Conservation (phyloP, 495 filamentous ascomycete genomes). For the Penicillium riverlandense region DNA sequence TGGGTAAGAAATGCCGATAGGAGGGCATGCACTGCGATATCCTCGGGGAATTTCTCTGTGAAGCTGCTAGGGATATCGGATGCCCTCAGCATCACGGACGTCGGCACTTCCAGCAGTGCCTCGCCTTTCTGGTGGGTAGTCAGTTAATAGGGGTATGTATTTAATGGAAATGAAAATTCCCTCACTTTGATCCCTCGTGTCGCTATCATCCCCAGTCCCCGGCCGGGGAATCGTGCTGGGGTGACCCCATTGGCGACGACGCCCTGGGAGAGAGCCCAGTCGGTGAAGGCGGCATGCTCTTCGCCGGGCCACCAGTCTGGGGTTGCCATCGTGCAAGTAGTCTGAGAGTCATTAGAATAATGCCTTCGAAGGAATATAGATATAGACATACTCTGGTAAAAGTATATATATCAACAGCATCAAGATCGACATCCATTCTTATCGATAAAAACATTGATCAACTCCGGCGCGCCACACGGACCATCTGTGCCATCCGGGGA, state of each 20-base stretch:
- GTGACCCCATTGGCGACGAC: conserved; percentile 53
- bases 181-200: conserved; percentile 55
- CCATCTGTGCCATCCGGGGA: conserved; percentile 14
- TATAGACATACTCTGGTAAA: not conserved
- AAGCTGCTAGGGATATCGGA: conserved; percentile 48
- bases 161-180: conserved; percentile 14
- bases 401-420: not conserved
- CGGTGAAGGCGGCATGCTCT: conserved; percentile 44
- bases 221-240: conserved; percentile 52
- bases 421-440: not conserved
- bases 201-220: conserved; percentile 70
- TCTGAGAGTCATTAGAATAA: too few relatives aligned
- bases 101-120: conserved; percentile 56
- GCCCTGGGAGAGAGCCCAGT: conserved; percentile 55
- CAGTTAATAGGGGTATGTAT: not conserved
- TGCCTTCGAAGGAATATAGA: not conserved
- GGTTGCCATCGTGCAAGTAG: conserved; percentile 13
- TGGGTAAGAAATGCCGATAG: conserved; percentile 64
- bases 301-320: conserved; percentile 34
- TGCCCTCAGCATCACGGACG: conserved; percentile 52
- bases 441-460: conserved; percentile 25
- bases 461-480: conserved; percentile 14
- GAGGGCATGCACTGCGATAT: conserved; percentile 58
- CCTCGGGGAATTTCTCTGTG: conserved; percentile 35
- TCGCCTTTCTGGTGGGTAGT: conserved; percentile 34